Evolutionary conservation across 345 rosid genomes (phyloP), one percentile per base, ranked within the genome.

Genomic region (Salix brachista): DNA sequence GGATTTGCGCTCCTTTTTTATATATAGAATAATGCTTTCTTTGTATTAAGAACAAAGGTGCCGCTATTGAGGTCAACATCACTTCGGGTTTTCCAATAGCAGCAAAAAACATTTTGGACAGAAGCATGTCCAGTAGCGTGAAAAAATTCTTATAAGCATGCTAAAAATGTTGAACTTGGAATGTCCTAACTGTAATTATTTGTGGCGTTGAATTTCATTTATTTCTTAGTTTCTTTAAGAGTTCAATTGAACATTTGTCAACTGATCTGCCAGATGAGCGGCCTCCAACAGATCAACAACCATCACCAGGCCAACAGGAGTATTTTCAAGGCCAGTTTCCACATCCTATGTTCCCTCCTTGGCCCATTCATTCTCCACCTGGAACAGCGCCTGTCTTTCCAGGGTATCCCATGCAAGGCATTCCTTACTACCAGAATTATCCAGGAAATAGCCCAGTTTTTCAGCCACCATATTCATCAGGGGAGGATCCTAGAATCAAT

Each of bases 311-410:
- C 23, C 80, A 79, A 65, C 90, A 81, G 73, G 97, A 90, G 76
- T 84, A 89, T 83, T 83, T 84, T 79, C 94, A 87, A 79, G 92
- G 90, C 65, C 98, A 90, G 77, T 89, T 85, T 87, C 96, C 90
- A 7, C 89, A 86, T 74, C 89, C 87, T 39, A 79, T 96, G 89
- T 92, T 87, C 76, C 87, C 98, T 71, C 88, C 90, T 6, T 93
- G 98, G 99, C 92, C 93, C 74, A 84, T 93, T 69, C 97, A 93
- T 80, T 91, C 99, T 64, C 96, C 94, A 50, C 91, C 98, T 0
- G 99, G 98, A 58, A 77, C 91, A 46, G 83, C 87, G 46, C 91
- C 95, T 70, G 83, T 86, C 42, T 93, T 87, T 83, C 99, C 89
- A 85, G 97, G 98, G 66, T 93, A 93, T 84, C 86, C 94, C 14